Evolutionary conservation across 2,329 filamentous ascomycete genomes (phyloP).

Genomic region (Aspergillus luchuensis): DNA sequence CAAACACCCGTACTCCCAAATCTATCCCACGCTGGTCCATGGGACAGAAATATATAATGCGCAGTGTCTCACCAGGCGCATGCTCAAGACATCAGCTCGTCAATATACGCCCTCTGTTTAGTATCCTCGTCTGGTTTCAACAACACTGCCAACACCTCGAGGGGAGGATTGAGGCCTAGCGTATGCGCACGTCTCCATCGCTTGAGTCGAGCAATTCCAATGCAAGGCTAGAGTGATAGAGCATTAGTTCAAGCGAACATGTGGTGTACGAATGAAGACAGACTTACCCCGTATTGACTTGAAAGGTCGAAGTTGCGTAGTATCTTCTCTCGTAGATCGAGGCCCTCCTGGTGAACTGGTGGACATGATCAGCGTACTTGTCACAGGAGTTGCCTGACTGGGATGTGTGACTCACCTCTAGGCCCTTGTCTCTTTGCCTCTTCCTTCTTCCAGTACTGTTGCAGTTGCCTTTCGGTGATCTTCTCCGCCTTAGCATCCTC

Average conservation of each 20-base stretch:
- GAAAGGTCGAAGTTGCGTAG: slow-evolving; percentile 90
- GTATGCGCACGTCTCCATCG: slow-evolving; percentile 85
- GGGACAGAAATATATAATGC: slow-evolving; percentile 5
- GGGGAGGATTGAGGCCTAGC: slow-evolving; percentile 81
- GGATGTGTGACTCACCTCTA: slow-evolving; percentile 44
- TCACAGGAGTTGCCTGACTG: background rate
- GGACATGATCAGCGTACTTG: background rate
- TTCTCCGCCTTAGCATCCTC: slow-evolving; percentile 57
- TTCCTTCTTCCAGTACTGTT: slow-evolving; percentile 73
- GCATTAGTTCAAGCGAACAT: background rate
- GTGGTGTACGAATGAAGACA: background rate
- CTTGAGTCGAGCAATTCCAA: slow-evolving; percentile 77
- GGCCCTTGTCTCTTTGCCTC: slow-evolving; percentile 69
- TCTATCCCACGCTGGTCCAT: background rate
- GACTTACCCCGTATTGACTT: slow-evolving; percentile 86
- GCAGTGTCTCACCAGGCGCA: background rate
- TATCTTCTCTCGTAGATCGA: slow-evolving; percentile 79
- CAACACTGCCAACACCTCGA: slow-evolving; percentile 86
- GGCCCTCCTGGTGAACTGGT: slow-evolving; percentile 71
- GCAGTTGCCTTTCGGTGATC: slow-evolving; percentile 69
- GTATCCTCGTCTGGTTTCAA: slow-evolving; percentile 59
- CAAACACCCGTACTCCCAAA: slow-evolving; percentile 10
- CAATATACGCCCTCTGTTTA: slow-evolving; percentile 67
- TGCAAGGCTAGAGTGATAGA: slow-evolving; percentile 67
- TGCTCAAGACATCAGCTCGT: slow-evolving; percentile 38